Base-by-base conservation (phyloP, 331 rosid genomes). In the Dryas integrifolia region DNA sequence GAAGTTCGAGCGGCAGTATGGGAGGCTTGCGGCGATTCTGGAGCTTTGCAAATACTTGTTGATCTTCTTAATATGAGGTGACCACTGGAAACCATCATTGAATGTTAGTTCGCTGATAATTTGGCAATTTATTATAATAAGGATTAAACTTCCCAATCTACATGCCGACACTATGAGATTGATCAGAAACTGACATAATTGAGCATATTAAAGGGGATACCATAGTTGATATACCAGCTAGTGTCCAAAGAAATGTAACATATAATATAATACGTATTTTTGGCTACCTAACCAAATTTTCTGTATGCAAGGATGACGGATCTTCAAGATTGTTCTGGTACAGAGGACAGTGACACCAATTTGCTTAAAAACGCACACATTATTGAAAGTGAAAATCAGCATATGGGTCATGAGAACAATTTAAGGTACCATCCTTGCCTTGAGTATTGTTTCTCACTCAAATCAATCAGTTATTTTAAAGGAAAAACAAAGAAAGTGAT, bases 21-120 rank as follows among this genome's bases (percentile, higher is more conserved):
- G 97, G 98, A 95, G 82, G 93, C 88, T 71, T 95, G 98, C 14
- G 97, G 98, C 9, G 93, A 95, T 82, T 89, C 92, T 11, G 92
- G 96, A 84, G 98, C 98, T 75, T 64, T 91, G 78, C 97, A 95
- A 72, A 67, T 92, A 79, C 98, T 95, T 38, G 89, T 89, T 67
- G 96, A 95, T 89, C 98, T 95, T 84, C 96, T 95, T 77, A 85
- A 79, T 50, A 87, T 77, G 68, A 89, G 86, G 97, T 91, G 82
- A 88, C 68, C 78, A 24, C 58, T 47, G 2, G 56, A 63, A 78
- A 58, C 67, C 47, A 59, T 77, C 5, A 12, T 43, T 57, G 6
- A 35, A 15, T 72, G 39, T 57, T 44, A 8, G 66, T 51, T 40
- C 52, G 41, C 62, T 67, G 52, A 74, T 71, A 56, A 14, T 72